phyloP scores from a whole-genome alignment of 192 early-diverging fungal species.

The Coemansia guatemalensis region DNA sequence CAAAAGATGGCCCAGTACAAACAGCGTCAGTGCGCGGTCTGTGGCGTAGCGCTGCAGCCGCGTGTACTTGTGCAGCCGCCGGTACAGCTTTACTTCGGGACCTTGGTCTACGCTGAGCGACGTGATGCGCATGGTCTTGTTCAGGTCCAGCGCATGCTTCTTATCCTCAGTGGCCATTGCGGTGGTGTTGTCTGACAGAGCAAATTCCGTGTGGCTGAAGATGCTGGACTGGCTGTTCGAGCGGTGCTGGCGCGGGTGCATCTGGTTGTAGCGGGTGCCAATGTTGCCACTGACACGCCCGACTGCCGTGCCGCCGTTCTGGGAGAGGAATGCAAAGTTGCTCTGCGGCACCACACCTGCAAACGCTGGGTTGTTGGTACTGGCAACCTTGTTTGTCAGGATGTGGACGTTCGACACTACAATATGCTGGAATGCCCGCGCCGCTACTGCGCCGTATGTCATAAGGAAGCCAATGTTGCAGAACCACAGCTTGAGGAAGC shows the following conservation, averaged over 20 bases:
- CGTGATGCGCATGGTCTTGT: constrained; percentile 10
- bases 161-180: constrained; percentile 13
- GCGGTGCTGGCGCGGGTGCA: constrained; percentile 7
- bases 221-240: constrained; percentile 37
- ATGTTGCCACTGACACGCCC: neutral
- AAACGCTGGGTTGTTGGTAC: constrained; percentile 26
- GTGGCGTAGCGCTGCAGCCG: constrained; percentile 33
- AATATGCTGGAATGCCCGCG: constrained; percentile 35
- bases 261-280: neutral
- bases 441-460: constrained; percentile 27
- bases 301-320: neutral
- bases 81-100: constrained; percentile 22
- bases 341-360: constrained; percentile 24
- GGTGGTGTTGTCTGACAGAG: neutral
- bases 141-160: constrained; percentile 10
- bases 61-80: constrained; percentile 35
- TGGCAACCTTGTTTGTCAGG: constrained; percentile 34
- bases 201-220: constrained; percentile 38
- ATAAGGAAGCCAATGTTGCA: constrained; percentile 26
- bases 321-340: constrained; percentile 15
- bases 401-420: constrained; percentile 41
- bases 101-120: constrained; percentile 4
- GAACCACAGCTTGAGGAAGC: constrained; percentile 46
- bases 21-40: constrained; percentile 17
- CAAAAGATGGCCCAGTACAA: constrained; percentile 13